Percentiles rank a stretch among this genome's conserved stretches.
Evolutionary conservation across 306 rosid species (phyloP).

Genomic region (Quercus ilex): DNA sequence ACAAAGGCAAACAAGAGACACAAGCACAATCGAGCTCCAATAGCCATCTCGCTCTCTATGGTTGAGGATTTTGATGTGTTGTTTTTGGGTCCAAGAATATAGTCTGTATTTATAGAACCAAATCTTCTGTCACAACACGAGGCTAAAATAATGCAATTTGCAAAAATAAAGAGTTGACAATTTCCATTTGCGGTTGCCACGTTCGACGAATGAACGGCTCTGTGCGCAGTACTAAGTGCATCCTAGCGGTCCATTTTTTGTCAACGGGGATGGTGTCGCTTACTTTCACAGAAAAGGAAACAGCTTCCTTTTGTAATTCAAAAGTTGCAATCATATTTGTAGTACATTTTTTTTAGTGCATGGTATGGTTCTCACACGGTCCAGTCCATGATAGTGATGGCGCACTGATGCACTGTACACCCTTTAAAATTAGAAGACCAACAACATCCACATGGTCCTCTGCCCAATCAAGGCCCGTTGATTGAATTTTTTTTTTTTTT

Average conservation of each 20-base stretch:
- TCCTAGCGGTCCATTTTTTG: neutral
- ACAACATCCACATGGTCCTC: neutral
- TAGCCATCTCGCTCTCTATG: constrained; percentile 23
- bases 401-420: neutral
- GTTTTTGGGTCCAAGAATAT: neutral
- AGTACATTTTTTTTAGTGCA: neutral
- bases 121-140: neutral
- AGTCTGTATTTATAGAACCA: neutral
- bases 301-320: neutral
- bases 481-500: neutral
- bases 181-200: neutral
- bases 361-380: neutral
- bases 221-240: neutral
- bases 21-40: constrained; percentile 23
- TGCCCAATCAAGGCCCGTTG: neutral
- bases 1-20: constrained; percentile 31
- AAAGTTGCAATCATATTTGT: neutral
- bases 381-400: neutral
- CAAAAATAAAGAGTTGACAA: neutral
- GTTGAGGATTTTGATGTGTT: neutral
- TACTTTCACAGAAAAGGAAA: neutral
- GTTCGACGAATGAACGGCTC: neutral
- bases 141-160: neutral
- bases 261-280: neutral
- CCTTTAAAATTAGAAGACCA: no score